Conservation (phyloP, 805 yeast species). For the Metschnikowia santaceciliae region DNA sequence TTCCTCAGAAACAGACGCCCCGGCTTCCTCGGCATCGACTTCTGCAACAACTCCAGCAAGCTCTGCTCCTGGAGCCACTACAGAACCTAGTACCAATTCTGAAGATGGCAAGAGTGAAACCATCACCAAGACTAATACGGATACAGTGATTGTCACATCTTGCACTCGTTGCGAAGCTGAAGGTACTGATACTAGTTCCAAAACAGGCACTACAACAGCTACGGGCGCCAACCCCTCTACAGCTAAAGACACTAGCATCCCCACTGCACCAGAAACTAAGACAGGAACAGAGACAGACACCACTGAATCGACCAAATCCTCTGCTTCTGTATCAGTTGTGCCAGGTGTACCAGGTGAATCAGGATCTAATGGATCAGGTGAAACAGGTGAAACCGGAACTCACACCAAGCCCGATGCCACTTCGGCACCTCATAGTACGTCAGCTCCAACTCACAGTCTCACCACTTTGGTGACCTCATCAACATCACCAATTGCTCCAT, state of each 20-base stretch:
- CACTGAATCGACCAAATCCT: background rate
- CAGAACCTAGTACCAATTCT: background rate
- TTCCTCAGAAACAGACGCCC: too few relatives aligned
- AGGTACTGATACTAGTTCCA: background rate
- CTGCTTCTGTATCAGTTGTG: background rate
- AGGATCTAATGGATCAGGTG: background rate
- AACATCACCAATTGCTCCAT: background rate
- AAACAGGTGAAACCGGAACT: background rate
- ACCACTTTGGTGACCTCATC: background rate
- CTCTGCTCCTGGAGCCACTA: background rate
- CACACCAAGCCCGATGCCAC: background rate
- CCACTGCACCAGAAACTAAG: background rate
- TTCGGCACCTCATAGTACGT: background rate
- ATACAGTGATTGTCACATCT: background rate
- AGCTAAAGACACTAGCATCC: too few relatives aligned
- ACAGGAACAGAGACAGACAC: background rate
- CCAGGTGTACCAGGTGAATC: background rate
- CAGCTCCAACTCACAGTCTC: background rate
- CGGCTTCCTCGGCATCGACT: background rate
- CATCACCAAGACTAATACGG: background rate
- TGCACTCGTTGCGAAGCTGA: background rate
- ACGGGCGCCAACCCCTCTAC: too few relatives aligned
- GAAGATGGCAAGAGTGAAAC: background rate
- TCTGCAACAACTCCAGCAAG: background rate
- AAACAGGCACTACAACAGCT: background rate